Percentiles rank a stretch among this genome's conserved stretches.
phyloP scores from a whole-genome alignment of 129 eudicot genomes.

The sunflower (Helianthus annuus) region HanXRQr2.0-SUNRISE NC_035436.2:5070051-5070550 shows the following conservation, averaged over 20 bases:
- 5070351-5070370: not conserved
- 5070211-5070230: slow-evolving; percentile 42
- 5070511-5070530: too few relatives aligned
- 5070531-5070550: too few relatives aligned
- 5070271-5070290: slow-evolving; percentile 48
- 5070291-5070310: slow-evolving; percentile 9
- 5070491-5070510: not conserved
- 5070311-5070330: not conserved
- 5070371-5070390: slow-evolving; percentile 43
- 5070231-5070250: slow-evolving; percentile 31
- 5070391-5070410: slow-evolving; percentile 17
- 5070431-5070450: not conserved
- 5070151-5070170: not conserved
- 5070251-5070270: slow-evolving; percentile 30
- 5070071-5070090: not conserved
- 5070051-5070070: slow-evolving; percentile 2
- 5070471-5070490: not conserved
- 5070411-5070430: slow-evolving; percentile 2
- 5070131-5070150: not conserved
- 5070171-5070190: not conserved
- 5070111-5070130: not conserved
- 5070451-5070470: not conserved
- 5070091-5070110: slow-evolving; percentile 2
- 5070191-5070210: not conserved
- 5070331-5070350: not conserved